Percentiles rank a stretch among this genome's conserved stretches.
Evolutionary conservation across 2,329 filamentous ascomycete genomes (phyloP).

Genomic region (Colletotrichum sansevieriae): DNA sequence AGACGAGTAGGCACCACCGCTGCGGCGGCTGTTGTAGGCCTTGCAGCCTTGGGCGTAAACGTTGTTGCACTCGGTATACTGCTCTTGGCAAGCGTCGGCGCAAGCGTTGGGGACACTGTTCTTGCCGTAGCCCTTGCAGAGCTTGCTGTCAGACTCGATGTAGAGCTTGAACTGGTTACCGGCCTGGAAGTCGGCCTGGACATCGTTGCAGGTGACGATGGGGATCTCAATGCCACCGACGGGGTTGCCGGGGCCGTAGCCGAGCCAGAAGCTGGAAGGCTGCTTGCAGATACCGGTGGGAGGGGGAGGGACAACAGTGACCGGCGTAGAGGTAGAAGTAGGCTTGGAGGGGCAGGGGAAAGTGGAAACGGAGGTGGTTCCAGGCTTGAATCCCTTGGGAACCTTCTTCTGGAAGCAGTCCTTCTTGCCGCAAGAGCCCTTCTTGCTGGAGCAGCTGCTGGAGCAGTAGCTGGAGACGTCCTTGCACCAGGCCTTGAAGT

Average conservation of each 20-base stretch:
- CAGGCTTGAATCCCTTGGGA: conserved; percentile 52
- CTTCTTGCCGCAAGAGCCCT: conserved; percentile 56
- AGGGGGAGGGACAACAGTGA: conserved; percentile 56
- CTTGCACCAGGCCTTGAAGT: conserved; percentile 64
- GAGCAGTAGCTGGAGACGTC: conserved; percentile 60
- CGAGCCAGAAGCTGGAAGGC: conserved; percentile 68
- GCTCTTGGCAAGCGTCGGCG: conserved; percentile 65
- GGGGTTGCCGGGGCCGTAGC: conserved; percentile 75
- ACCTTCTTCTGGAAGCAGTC: conserved; percentile 58
- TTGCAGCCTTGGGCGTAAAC: conserved; percentile 65
- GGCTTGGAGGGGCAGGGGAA: conserved; percentile 44
- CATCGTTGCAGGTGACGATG: conserved; percentile 67
- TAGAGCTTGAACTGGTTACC: conserved; percentile 66
- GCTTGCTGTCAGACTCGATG: conserved; percentile 55
- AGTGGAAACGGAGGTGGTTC: conserved; percentile 48
- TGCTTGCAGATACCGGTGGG: conserved; percentile 67
- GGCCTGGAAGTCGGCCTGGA: conserved; percentile 54
- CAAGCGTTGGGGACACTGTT: conserved; percentile 57
- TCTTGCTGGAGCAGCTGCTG: conserved; percentile 51
- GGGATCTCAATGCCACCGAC: conserved; percentile 66
- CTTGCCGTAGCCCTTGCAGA: conserved; percentile 60
- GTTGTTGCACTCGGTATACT: conserved; percentile 62
- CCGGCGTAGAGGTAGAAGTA: conserved; percentile 45
- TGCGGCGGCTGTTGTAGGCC: conserved; percentile 43
- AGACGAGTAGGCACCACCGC: conserved; percentile 33